These are phyloP conservation scores for Vishniacozyma victoriae DNA, from an alignment of 768 basidiomycete species.

Conservation along the genomic window DNA sequence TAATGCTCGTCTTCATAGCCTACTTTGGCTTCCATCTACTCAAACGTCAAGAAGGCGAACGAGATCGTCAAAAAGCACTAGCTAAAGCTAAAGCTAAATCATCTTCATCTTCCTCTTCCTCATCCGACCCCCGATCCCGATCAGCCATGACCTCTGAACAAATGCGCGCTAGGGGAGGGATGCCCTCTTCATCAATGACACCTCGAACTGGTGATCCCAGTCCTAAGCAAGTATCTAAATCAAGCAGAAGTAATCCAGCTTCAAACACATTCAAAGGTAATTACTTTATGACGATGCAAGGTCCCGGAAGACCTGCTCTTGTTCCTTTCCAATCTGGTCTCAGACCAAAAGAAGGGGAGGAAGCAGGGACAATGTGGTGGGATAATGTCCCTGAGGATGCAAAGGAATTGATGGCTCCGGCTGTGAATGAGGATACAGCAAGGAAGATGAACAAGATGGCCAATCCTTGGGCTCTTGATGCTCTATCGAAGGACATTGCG, in stretches of 20 bases:
- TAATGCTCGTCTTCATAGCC: slow-evolving; percentile 40
- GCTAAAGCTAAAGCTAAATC: slow-evolving; percentile 16
- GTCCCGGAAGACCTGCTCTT: slow-evolving; percentile 43
- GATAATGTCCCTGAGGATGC: slow-evolving; percentile 44
- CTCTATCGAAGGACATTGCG: slow-evolving; percentile 41
- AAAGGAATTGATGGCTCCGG: slow-evolving; percentile 36
- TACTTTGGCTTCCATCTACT: slow-evolving; percentile 43
- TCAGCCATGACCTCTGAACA: slow-evolving; percentile 24
- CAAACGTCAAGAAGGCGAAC: slow-evolving; percentile 33
- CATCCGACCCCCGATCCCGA: slow-evolving; percentile 17
- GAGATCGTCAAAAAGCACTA: slow-evolving; percentile 23
- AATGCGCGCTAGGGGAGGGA: too few relatives aligned
- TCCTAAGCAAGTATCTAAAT: slow-evolving; percentile 29
- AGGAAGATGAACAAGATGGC: slow-evolving; percentile 22
- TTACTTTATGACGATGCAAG: slow-evolving; percentile 47
- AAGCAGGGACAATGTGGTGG: slow-evolving; percentile 46
- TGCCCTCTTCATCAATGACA: slow-evolving; percentile 6
- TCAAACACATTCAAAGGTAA: slow-evolving; percentile 33
- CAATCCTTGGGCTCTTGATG: slow-evolving; percentile 30
- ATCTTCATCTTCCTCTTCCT: slow-evolving; percentile 19
- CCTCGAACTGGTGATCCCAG: slow-evolving; percentile 19
- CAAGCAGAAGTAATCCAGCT: slow-evolving; percentile 28
- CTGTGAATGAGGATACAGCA: slow-evolving; percentile 36
- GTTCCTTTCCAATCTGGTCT: slow-evolving; percentile 46
- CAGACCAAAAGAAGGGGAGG: slow-evolving; percentile 33